Percentiles rank a stretch among this genome's conserved stretches.
Conservation (phyloP, 2,329 filamentous ascomycete genomes). For the Penicillium sp. region DNA sequence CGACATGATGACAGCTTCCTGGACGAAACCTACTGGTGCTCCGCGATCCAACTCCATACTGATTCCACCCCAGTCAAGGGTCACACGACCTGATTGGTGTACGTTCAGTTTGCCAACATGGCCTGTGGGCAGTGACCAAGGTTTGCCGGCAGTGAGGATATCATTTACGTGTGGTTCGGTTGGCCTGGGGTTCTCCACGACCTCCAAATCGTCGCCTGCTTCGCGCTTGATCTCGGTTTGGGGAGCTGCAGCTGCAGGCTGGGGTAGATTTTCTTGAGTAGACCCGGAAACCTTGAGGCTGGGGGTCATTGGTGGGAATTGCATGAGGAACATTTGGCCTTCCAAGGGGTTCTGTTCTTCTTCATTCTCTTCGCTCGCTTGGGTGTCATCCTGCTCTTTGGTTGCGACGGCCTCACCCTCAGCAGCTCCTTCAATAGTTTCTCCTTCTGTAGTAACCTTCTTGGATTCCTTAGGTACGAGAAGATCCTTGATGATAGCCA, state of each 20-base stretch:
- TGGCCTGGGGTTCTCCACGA: slow-evolving; percentile 22
- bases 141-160: slow-evolving; percentile 43
- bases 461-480: slow-evolving; percentile 29
- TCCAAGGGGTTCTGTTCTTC: slow-evolving; percentile 40
- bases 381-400: slow-evolving; percentile 16
- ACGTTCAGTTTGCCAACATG: slow-evolving; percentile 61
- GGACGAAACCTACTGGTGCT: slow-evolving; percentile 56
- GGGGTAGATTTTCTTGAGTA: slow-evolving; percentile 3
- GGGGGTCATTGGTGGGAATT: slow-evolving; percentile 63
- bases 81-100: slow-evolving; percentile 61
- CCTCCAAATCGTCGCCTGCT: slow-evolving; percentile 30
- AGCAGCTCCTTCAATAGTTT: slow-evolving; percentile 7
- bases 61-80: slow-evolving; percentile 63
- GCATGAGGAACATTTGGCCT: slow-evolving; percentile 62
- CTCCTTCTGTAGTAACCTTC: slow-evolving; percentile 12
- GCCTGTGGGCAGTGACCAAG: slow-evolving; percentile 51
- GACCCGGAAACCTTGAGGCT: slow-evolving; percentile 48
- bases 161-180: slow-evolving; percentile 23
- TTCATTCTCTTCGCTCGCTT: slow-evolving; percentile 17
- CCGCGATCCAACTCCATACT: slow-evolving; percentile 59
- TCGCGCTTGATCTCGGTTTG: slow-evolving; percentile 31
- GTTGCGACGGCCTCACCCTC: slow-evolving; percentile 15
- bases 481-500: slow-evolving; percentile 42
- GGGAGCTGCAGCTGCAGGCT: not conserved
- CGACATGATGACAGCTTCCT: slow-evolving; percentile 55